Percentiles rank a stretch among this genome's conserved stretches.
These are phyloP conservation scores for Leccinum fallax DNA, from an alignment of 1,284 basidiomycete genomes.

Conservation along the genomic window DNA sequence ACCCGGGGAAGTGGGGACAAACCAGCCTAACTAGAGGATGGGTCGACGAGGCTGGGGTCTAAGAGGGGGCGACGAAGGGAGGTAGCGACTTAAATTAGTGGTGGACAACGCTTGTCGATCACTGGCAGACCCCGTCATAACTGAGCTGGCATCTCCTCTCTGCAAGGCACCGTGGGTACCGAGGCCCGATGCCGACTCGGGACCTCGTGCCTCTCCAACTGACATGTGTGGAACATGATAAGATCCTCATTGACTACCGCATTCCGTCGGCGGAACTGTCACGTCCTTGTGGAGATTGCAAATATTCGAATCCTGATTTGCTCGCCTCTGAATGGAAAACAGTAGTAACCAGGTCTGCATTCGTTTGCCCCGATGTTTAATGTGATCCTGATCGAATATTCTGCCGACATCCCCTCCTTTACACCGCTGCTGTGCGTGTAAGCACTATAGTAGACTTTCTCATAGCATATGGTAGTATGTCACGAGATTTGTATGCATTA, in stretches of 20 bases:
- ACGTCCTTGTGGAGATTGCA: neutral
- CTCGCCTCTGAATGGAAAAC: neutral
- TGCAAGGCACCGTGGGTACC: neutral
- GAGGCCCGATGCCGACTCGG: neutral
- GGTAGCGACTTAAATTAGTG: neutral
- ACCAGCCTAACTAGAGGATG: neutral
- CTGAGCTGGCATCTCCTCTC: neutral
- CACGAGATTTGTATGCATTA: no score
- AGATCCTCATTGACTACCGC: neutral
- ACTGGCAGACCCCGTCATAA: neutral
- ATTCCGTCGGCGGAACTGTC: neutral
- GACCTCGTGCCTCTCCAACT: neutral
- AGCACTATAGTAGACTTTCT: no score
- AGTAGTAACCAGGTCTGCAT: no score
- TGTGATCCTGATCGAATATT: neutral
- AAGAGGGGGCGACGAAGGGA: neutral
- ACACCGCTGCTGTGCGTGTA: neutral
- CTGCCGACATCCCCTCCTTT: neutral
- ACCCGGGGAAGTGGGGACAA: neutral
- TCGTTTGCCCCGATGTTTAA: neutral
- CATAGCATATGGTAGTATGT: no score
- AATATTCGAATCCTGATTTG: neutral
- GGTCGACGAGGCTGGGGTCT: neutral
- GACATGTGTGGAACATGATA: neutral
- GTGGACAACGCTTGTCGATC: neutral